phyloP scores from a whole-genome alignment of 176 grass and related monocot genomes.

The Raddia distichophylla region DNA sequence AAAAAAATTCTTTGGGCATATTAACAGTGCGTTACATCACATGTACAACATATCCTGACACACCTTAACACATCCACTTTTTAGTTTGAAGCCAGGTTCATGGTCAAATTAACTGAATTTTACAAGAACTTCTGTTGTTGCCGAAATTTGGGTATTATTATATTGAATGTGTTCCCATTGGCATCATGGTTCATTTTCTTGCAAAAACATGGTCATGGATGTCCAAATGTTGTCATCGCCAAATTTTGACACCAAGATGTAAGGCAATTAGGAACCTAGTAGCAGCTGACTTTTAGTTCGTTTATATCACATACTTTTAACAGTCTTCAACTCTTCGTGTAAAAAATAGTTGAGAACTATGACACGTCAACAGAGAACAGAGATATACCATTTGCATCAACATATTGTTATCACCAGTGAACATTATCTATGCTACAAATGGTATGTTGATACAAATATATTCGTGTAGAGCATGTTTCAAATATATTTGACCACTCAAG shows the following conservation, averaged over 20 bases:
- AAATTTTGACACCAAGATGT: not conserved
- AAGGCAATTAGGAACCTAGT: not conserved
- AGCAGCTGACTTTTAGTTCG: not conserved
- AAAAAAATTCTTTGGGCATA: not conserved
- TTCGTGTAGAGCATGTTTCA: not conserved
- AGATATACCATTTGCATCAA: not conserved
- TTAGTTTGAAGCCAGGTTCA: not conserved
- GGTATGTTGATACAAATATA: no score
- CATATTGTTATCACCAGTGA: not conserved
- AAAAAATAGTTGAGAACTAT: not conserved
- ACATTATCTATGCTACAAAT: not conserved
- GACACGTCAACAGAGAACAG: not conserved
- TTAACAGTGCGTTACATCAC: not conserved
- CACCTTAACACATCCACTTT: not conserved
- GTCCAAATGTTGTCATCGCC: not conserved
- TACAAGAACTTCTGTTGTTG: not conserved
- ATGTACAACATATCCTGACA: not conserved
- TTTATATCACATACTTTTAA: not conserved
- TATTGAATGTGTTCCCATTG: not conserved
- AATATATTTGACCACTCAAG: not conserved
- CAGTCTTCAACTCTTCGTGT: not conserved
- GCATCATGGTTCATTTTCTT: not conserved
- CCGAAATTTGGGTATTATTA: not conserved
- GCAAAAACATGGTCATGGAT: not conserved
- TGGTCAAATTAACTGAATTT: not conserved